These are phyloP conservation scores for Bruguiera hainesii DNA, from an alignment of 441 rosid genomes.

Conservation along the genomic window DNA sequence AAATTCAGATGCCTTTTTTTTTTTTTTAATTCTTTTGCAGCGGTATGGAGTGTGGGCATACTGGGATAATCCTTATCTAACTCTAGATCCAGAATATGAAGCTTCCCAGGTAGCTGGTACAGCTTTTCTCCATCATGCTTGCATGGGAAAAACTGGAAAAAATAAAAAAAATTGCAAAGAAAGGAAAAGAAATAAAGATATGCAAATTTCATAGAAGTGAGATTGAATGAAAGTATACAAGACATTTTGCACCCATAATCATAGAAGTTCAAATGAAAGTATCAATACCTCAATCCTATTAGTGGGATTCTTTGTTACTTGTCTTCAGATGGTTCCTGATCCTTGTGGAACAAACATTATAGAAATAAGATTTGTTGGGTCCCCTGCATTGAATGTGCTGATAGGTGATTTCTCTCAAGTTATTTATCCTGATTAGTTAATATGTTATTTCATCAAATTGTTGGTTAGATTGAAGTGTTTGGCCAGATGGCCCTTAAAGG, in stretches of 20 bases:
- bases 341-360: too few relatives aligned
- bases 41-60: constrained; percentile 98
- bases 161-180: background rate
- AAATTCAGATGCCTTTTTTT: background rate
- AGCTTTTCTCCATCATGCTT: constrained; percentile 23
- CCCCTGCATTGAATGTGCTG: too few relatives aligned
- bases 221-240: background rate
- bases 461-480: constrained; percentile 82
- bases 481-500: constrained; percentile 91
- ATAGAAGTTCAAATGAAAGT: constrained; percentile 3
- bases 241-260: background rate
- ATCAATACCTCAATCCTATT: background rate
- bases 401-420: background rate
- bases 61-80: constrained; percentile 84
- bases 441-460: constrained; percentile 15
- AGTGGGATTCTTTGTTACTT: too few relatives aligned
- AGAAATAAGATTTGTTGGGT: too few relatives aligned
- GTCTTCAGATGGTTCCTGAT: too few relatives aligned
- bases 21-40: constrained; percentile 39
- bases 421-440: constrained; percentile 1
- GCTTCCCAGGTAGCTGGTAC: constrained; percentile 79
- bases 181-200: background rate
- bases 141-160: constrained; percentile 11
- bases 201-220: background rate
- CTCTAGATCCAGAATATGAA: constrained; percentile 95